Evolutionary conservation across 139 green algal genomes (phyloP).

Genomic region (Chlorella vulgaris): DNA sequence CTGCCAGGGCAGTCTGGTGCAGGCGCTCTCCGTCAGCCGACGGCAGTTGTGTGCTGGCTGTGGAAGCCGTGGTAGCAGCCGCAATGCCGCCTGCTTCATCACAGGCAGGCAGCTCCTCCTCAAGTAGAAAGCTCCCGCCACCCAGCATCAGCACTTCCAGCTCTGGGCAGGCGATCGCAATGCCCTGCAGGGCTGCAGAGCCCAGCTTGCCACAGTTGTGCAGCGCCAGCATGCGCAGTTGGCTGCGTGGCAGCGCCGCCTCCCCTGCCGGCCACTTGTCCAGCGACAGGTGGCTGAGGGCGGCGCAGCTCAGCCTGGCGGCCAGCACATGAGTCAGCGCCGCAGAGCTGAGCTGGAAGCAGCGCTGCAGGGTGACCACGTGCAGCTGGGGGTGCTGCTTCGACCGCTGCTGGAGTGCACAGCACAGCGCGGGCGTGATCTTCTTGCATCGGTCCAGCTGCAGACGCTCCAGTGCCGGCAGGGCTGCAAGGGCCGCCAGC

Average conservation of each 20-base stretch:
- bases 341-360: conserved; percentile 62
- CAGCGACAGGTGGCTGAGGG: conserved; percentile 42
- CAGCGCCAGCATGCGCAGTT: conserved; percentile 56
- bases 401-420: neutral
- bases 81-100: neutral
- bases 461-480: conserved; percentile 48
- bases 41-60: neutral
- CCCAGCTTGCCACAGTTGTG: conserved; percentile 60
- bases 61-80: neutral
- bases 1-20: neutral
- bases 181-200: conserved; percentile 24
- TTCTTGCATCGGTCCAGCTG: conserved; percentile 64
- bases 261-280: neutral
- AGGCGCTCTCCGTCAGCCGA: neutral
- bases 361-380: conserved; percentile 63
- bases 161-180: conserved; percentile 52
- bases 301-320: neutral
- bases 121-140: conserved; percentile 41
- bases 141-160: conserved; percentile 69
- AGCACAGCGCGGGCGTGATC: conserved; percentile 39
- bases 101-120: neutral
- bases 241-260: neutral
- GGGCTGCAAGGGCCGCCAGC: neutral
- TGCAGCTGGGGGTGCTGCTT: neutral
- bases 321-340: conserved; percentile 51